phyloP scores from a whole-genome alignment of 2,329 filamentous ascomycete genomes.

The Neonectria faginata region DNA sequence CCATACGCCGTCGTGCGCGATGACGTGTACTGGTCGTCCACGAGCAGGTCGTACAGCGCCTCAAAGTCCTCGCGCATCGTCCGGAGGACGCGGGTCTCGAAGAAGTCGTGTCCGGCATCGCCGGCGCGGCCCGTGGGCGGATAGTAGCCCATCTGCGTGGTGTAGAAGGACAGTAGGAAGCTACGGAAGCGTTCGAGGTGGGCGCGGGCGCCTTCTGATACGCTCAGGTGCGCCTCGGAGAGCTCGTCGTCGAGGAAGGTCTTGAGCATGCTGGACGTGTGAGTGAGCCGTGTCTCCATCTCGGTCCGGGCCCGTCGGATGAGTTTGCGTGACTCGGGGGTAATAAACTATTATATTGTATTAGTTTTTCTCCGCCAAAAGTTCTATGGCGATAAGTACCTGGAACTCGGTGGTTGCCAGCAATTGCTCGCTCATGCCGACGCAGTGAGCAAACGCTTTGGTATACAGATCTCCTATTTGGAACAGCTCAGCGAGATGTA shows the following conservation, averaged over 20 bases:
- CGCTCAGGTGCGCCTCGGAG: slow-evolving; percentile 72
- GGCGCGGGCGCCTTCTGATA: slow-evolving; percentile 68
- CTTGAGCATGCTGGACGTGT: slow-evolving; percentile 69
- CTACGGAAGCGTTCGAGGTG: slow-evolving; percentile 80
- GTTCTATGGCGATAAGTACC: slow-evolving; percentile 56
- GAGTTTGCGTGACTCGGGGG: slow-evolving; percentile 69
- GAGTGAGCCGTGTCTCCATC: slow-evolving; percentile 71
- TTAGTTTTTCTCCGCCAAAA: slow-evolving; percentile 38
- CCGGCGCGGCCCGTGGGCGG: slow-evolving; percentile 64
- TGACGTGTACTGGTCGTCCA: slow-evolving; percentile 68
- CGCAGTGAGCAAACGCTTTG: slow-evolving; percentile 81
- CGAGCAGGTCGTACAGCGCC: slow-evolving; percentile 76
- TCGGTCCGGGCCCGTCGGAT: slow-evolving; percentile 72
- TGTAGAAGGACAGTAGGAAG: slow-evolving; percentile 75
- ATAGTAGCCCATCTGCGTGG: slow-evolving; percentile 76
- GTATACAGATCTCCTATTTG: slow-evolving; percentile 74
- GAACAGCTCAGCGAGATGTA: slow-evolving; percentile 76
- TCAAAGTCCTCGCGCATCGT: slow-evolving; percentile 77
- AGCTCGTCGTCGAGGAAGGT: slow-evolving; percentile 79
- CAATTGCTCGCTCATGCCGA: slow-evolving; percentile 78
- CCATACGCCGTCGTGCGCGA: slow-evolving; percentile 67
- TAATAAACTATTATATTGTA: slow-evolving; percentile 58
- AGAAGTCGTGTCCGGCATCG: slow-evolving; percentile 54
- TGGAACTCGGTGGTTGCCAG: slow-evolving; percentile 68
- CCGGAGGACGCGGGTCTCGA: slow-evolving; percentile 68